These are phyloP conservation scores for Quercus phellos DNA, from an alignment of 331 rosid species.

Conservation along the genomic window DNA sequence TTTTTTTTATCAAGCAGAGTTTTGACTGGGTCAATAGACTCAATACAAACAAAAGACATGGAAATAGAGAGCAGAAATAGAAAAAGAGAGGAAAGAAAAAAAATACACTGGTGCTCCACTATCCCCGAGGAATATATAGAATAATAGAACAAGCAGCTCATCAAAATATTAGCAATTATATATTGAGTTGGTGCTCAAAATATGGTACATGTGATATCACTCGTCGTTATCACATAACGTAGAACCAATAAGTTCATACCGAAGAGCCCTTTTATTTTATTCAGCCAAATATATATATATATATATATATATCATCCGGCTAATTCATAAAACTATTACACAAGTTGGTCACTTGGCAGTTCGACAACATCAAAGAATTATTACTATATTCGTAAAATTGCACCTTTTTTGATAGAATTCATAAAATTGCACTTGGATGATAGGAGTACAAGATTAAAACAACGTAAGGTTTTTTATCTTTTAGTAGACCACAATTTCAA, in stretches of 20 bases:
- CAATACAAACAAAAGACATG: neutral
- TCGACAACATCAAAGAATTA: neutral
- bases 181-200: no score
- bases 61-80: neutral
- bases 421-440: neutral
- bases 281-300: neutral
- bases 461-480: neutral
- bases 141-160: no score
- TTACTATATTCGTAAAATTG: neutral
- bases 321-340: neutral
- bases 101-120: neutral
- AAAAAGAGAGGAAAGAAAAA: neutral
- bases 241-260: fast-evolving
- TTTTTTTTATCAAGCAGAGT: neutral
- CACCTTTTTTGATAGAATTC: neutral
- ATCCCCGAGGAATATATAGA: no score
- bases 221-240: no score
- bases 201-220: no score
- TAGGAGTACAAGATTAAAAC: neutral
- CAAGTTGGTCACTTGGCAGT: neutral
- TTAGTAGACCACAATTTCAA: neutral
- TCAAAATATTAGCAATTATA: no score
- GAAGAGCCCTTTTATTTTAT: no score
- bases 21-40: neutral
- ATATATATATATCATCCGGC: neutral